Conservation (phyloP, 202 grass and related monocot species). For the Digitaria exilis region DNA sequence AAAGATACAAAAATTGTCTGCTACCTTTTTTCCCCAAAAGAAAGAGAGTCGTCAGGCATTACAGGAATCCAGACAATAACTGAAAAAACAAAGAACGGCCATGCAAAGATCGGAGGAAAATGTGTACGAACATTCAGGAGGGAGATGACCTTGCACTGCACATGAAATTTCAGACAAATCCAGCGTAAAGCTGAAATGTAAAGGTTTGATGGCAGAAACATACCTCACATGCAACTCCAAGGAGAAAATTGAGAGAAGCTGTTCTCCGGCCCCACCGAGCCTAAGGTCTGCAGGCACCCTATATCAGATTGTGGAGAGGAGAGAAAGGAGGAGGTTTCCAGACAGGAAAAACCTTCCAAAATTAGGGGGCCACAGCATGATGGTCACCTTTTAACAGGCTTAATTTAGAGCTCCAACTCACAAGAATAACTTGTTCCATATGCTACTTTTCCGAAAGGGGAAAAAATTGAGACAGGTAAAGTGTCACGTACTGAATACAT, state of each 20-base stretch:
- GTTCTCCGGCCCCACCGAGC: constrained; percentile 50
- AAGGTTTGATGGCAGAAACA: constrained; percentile 8
- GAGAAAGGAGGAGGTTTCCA: constrained; percentile 44
- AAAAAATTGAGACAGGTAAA: neutral
- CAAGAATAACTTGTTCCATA: neutral
- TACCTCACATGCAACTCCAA: constrained; percentile 64
- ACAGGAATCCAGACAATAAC: constrained; percentile 15
- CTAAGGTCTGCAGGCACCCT: constrained; percentile 36
- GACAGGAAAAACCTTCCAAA: constrained; percentile 42
- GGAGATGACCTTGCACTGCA: constrained; percentile 3
- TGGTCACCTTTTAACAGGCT: constrained; percentile 38
- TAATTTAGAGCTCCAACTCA: constrained; percentile 41
- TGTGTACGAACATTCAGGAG: neutral
- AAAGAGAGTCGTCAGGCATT: constrained; percentile 1
- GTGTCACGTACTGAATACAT: neutral
- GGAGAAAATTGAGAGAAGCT: constrained; percentile 38
- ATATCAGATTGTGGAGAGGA: constrained; percentile 58
- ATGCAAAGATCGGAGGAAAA: constrained; percentile 8
- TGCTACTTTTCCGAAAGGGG: neutral
- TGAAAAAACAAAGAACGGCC: constrained; percentile 7
- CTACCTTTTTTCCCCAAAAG: neutral
- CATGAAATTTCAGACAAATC: constrained; percentile 29
- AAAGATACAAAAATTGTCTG: neutral
- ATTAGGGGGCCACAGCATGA: constrained; percentile 38
- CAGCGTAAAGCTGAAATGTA: constrained; percentile 9